Evolutionary conservation across 2,329 filamentous ascomycete species (phyloP).

Genomic region (Verticillium longisporum): DNA sequence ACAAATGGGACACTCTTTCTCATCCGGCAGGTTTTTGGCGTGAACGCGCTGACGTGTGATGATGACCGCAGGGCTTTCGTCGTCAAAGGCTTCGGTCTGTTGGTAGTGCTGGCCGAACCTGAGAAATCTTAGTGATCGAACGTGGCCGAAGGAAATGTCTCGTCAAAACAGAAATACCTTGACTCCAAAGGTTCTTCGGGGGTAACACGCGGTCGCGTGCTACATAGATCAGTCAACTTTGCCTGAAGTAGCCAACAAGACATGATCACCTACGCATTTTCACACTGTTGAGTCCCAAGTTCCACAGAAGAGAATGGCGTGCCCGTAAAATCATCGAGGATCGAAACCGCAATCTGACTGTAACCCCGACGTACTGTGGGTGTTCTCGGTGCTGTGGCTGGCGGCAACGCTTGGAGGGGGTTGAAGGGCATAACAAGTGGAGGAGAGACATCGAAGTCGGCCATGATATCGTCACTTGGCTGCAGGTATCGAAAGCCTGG

Average conservation of each 20-base stretch:
- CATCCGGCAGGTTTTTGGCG: conserved; percentile 13
- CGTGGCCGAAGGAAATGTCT: neutral
- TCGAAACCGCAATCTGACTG: conserved; percentile 4
- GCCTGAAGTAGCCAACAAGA: neutral
- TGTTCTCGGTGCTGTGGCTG: neutral
- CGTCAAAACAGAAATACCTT: neutral
- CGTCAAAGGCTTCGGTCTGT: conserved; percentile 8
- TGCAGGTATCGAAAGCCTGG: neutral
- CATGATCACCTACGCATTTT: neutral
- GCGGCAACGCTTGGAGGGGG: neutral
- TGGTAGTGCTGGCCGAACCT: conserved; percentile 29
- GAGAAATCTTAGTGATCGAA: neutral
- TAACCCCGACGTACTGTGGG: neutral
- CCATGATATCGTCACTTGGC: conserved; percentile 26
- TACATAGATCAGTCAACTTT: neutral
- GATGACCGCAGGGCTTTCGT: conserved; percentile 17
- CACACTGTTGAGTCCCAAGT: neutral
- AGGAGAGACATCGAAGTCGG: conserved; percentile 22
- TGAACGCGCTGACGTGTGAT: conserved; percentile 22
- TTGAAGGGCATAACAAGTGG: neutral
- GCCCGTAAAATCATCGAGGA: conserved; percentile 9
- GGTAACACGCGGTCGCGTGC: neutral
- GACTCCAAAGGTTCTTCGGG: neutral
- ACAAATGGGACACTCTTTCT: conserved; percentile 29
- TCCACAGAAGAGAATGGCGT: conserved; percentile 1